Evolutionary conservation across 2,329 filamentous ascomycete genomes (phyloP).

Genomic region (Erysiphe pisi): DNA sequence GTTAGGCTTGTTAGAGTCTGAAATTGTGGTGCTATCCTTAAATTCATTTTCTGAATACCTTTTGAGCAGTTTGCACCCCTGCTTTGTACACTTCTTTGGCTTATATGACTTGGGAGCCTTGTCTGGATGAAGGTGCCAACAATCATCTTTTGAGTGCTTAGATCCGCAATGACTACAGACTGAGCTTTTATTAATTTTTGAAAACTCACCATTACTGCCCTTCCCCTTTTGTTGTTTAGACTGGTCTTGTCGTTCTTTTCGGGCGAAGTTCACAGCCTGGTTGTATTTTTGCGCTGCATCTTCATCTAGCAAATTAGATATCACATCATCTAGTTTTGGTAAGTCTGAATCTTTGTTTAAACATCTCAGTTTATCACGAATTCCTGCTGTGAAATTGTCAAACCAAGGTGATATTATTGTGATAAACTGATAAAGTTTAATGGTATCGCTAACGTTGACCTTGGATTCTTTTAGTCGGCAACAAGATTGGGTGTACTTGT

Average conservation of each 20-base stretch:
- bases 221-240: background rate
- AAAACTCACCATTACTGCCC: background rate
- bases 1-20: no score
- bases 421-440: no score
- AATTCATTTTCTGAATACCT: background rate
- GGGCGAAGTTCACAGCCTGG: slow-evolving; percentile 14
- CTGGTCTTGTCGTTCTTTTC: background rate
- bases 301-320: background rate
- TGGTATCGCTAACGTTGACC: background rate
- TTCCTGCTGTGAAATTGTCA: background rate
- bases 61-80: no score
- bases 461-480: background rate
- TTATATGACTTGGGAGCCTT: background rate
- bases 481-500: background rate
- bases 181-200: slow-evolving; percentile 2
- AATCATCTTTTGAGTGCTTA: background rate
- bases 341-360: background rate
- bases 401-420: no score
- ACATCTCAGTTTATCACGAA: background rate
- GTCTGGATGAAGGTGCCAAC: background rate
- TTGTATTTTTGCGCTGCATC: background rate
- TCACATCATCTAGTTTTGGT: background rate
- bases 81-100: background rate
- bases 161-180: background rate
- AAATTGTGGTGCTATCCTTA: no score